Base-by-base conservation (phyloP, 78 protist genomes). In the Chrysochromulina parva region DNA sequence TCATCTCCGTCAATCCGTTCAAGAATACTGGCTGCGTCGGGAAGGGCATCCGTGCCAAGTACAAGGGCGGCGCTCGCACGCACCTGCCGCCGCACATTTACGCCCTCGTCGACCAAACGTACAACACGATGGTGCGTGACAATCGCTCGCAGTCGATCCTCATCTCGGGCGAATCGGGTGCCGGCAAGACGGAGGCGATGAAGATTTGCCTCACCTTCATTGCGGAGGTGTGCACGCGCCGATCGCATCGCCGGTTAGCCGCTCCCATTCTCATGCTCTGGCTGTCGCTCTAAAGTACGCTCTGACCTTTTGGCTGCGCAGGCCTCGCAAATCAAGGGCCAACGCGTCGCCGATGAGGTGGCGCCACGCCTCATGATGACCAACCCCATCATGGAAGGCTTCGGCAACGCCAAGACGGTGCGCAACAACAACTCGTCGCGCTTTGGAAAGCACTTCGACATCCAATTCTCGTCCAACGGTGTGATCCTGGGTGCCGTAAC, bases 341-440 rank as follows among this genome's bases (percentile, higher is more conserved):
- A 67, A 48, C 76, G 76, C 4, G 76, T 67, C 22, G 2, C 76
- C 48, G 48, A 67, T 16, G 76, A 67, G 3, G 67, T 80, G 6
- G 59, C 62, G 53, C 0, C 38, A 26, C 91, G 89, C 91, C 66
- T 96, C 80, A 91, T 95, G 57, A 24, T 47, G 48, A n/a, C 91
- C 20, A 88, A 88, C 67, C 93, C 91, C 19, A 11, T 97, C 19
- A 82, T 97, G 28, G 98, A 97, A 89, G 96, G 97, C 28, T 97
- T 97, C 50, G 95, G 95, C 24, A 93, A 93, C 57, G 92, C 92
- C 24, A 59, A 47, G 54, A 93, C 93, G 2, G 38, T 73, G 47
- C 87, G 92, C 47, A 93, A 93, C 88, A 85, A 69, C 71, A 90
- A 93, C 93, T 74, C 86, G 53, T 62, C 86, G 1, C 62, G 88